Conservation (phyloP, 1,284 basidiomycete species). For the Neolentinus lepideus region DNA sequence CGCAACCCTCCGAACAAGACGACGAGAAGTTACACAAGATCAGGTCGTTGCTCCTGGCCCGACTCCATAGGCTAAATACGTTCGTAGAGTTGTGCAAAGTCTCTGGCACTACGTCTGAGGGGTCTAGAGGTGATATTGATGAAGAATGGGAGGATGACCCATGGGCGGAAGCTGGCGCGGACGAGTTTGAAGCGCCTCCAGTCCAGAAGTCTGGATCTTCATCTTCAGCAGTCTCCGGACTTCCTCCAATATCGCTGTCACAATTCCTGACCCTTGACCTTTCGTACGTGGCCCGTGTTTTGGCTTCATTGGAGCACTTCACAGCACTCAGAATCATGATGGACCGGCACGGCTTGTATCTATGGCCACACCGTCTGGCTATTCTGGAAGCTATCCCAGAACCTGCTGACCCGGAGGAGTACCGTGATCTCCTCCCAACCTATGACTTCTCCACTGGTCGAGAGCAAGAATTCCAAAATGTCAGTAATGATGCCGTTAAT, state of each 20-base stretch:
- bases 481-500: not conserved
- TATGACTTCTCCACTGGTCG: conserved; percentile 38
- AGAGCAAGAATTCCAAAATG: conserved; percentile 30
- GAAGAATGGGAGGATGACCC: conserved; percentile 78
- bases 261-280: conserved; percentile 60
- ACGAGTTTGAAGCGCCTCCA: conserved; percentile 13
- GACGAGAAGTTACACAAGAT: conserved; percentile 61
- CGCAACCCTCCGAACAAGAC: conserved; percentile 9
- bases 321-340: conserved; percentile 50
- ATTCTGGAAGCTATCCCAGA: conserved; percentile 73
- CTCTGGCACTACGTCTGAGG: conserved; percentile 14
- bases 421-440: conserved; percentile 57
- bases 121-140: conserved; percentile 26
- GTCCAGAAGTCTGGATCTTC: conserved; percentile 7
- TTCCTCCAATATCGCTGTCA: conserved; percentile 47
- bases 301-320: conserved; percentile 61
- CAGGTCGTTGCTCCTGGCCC: conserved; percentile 51
- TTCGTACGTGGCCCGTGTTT: conserved; percentile 47
- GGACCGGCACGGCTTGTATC: conserved; percentile 40
- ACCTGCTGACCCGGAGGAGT: conserved; percentile 58
- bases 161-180: conserved; percentile 49
- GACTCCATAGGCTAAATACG: conserved; percentile 62
- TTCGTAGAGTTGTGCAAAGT: conserved; percentile 48
- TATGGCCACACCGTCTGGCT: conserved; percentile 67
- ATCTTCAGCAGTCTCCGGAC: conserved; percentile 16